These are phyloP conservation scores for Zymoseptoria tritici DNA, from an alignment of 2,329 filamentous ascomycete species.

Conservation along the genomic window DNA sequence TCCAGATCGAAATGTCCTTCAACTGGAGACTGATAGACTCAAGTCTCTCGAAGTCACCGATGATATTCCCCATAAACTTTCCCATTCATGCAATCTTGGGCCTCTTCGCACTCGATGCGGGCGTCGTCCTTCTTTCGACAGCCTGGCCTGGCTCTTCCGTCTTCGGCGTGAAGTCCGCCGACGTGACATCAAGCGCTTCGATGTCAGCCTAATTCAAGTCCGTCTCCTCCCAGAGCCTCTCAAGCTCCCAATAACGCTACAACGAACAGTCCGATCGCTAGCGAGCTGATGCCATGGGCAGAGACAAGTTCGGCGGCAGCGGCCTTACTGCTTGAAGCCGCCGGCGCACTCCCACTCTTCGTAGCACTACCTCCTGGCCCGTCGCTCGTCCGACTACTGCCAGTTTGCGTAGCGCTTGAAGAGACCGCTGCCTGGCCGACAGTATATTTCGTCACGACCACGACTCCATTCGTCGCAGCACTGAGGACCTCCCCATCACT, in stretches of 20 bases:
- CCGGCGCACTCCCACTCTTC: neutral
- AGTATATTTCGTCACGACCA: neutral
- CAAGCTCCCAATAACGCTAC: neutral
- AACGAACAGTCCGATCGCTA: neutral
- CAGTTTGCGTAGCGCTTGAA: neutral
- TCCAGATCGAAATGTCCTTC: too few species aligned
- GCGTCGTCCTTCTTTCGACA: too few species aligned
- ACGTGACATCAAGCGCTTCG: neutral
- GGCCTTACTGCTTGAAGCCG: neutral
- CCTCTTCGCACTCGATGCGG: too few species aligned
- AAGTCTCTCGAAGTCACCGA: too few species aligned
- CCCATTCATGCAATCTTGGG: too few species aligned
- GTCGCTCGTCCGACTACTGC: neutral
- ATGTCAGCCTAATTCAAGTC: neutral
- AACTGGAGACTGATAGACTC: too few species aligned
- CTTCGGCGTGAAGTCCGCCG: too few species aligned
- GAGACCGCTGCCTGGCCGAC: neutral
- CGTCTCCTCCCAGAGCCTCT: neutral
- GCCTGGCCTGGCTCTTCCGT: too few species aligned
- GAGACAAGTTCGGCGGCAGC: neutral
- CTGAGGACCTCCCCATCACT: conserved; percentile 12
- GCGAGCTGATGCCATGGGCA: neutral
- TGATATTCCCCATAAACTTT: too few species aligned
- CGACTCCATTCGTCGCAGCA: conserved; percentile 5
- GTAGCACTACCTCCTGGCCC: neutral